These are phyloP conservation scores for Penicillium diatomitis DNA, from an alignment of 495 filamentous ascomycete species.

Conservation along the genomic window DNA sequence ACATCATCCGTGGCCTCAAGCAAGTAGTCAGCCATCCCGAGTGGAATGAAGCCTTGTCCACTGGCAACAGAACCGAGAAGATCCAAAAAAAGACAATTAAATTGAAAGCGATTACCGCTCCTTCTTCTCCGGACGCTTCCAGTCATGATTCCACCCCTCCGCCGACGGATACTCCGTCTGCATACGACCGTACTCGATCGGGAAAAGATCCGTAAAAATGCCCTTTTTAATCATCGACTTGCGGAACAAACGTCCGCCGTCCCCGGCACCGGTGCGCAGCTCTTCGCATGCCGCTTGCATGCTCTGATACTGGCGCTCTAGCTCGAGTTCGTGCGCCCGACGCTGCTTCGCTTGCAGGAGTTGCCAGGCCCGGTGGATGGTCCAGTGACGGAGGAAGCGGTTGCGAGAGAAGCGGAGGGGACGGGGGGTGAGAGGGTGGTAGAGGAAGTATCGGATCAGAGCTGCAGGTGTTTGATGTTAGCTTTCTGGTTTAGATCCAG, in stretches of 20 bases:
- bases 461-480: conserved; percentile 24
- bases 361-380: conserved; percentile 92
- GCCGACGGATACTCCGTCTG: conserved; percentile 69
- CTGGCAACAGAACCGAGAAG: not conserved
- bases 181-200: conserved; percentile 78
- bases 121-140: conserved; percentile 32
- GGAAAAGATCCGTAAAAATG: conserved; percentile 54
- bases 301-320: conserved; percentile 67
- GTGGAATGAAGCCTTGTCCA: no score
- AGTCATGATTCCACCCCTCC: conserved; percentile 69
- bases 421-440: conserved; percentile 57
- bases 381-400: conserved; percentile 92
- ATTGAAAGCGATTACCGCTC: not conserved
- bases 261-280: conserved; percentile 59
- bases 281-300: conserved; percentile 78
- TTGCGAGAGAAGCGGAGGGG: conserved; percentile 80
- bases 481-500: no score
- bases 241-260: conserved; percentile 72
- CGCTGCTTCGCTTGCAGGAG: conserved; percentile 58
- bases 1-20: no score
- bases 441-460: conserved; percentile 56
- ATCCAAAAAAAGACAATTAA: not conserved
- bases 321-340: conserved; percentile 46
- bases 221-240: conserved; percentile 80
- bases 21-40: no score